A percentile compares a stretch with the other conserved stretches of the same genome.
These are phyloP conservation scores for Trifolium fragiferum DNA, from an alignment of 306 rosid genomes.

Conservation along the genomic window DNA sequence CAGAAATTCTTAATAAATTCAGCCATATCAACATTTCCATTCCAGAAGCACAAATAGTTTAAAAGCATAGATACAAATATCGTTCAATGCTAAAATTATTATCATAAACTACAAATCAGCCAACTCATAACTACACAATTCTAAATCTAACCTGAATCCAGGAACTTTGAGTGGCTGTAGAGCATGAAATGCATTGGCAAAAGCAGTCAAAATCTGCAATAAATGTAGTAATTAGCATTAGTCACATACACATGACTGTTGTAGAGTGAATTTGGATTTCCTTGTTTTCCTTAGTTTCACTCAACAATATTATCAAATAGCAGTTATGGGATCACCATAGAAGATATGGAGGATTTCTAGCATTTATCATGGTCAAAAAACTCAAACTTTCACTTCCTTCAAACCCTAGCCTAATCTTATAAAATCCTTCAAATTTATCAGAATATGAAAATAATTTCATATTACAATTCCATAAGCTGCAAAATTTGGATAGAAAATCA, in stretches of 20 bases:
- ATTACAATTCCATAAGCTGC: background rate
- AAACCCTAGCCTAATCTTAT: background rate
- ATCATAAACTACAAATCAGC: slow-evolving; percentile 14
- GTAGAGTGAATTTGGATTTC: background rate
- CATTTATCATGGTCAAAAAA: background rate
- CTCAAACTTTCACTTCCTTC: background rate
- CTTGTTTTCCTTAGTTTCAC: background rate
- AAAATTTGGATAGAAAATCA: background rate
- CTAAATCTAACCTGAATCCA: slow-evolving; percentile 74
- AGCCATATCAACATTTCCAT: slow-evolving; percentile 26
- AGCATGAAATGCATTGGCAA: slow-evolving; percentile 90
- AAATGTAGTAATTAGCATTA: slow-evolving; percentile 27
- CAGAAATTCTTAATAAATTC: slow-evolving; percentile 13
- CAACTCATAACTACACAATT: slow-evolving; percentile 7
- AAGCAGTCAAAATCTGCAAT: slow-evolving; percentile 79
- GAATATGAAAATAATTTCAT: background rate
- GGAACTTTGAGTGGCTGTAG: slow-evolving; percentile 96
- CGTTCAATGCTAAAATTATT: slow-evolving; percentile 16
- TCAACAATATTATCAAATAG: background rate
- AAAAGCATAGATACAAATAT: slow-evolving; percentile 30
- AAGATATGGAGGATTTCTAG: background rate
- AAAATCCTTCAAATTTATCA: background rate
- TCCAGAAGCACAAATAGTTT: slow-evolving; percentile 18
- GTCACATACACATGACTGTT: slow-evolving; percentile 22
- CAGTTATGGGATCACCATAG: background rate